Evolutionary conservation across 495 filamentous ascomycete genomes (phyloP).

Genomic region (Aspergillus heteromorphus): DNA sequence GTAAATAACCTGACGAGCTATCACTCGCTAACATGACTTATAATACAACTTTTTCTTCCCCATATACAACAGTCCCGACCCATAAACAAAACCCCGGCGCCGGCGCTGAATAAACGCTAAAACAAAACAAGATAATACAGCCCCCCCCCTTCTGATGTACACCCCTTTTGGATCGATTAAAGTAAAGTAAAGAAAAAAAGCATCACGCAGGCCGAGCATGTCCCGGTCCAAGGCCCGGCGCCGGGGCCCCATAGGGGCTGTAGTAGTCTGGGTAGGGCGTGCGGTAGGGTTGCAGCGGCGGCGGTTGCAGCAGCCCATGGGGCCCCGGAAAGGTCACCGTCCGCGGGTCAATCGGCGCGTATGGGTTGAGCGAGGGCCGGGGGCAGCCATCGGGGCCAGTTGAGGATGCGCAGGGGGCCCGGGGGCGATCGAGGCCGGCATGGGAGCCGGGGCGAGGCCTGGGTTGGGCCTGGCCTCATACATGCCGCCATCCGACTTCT

Average conservation of each 20-base stretch:
- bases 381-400: conserved; percentile 14
- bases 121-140: not conserved
- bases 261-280: conserved; percentile 24
- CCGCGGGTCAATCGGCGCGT: conserved; percentile 19
- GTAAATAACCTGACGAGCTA: too few species aligned
- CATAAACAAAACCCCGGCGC: not conserved
- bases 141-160: not conserved
- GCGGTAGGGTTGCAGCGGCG: conserved; percentile 19
- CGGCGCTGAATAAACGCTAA: conserved; percentile 9
- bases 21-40: too few species aligned
- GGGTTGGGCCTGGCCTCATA: conserved; percentile 9
- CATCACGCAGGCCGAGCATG: conserved; percentile 16
- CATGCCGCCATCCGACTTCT: conserved; percentile 10
- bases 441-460: conserved; percentile 17
- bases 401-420: conserved; percentile 16
- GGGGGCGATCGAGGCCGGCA: conserved; percentile 18
- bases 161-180: not conserved
- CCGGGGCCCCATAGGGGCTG: conserved; percentile 14
- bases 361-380: conserved; percentile 15
- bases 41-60: not conserved
- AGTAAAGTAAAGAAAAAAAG: too few species aligned
- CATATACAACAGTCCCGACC: not conserved
- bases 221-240: conserved; percentile 15
- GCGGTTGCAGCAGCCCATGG: conserved; percentile 15
- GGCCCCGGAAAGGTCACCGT: conserved; percentile 16